Evolutionary conservation across 2,329 filamentous ascomycete species (phyloP), one percentile per base, ranked within the genome.

Genomic region (Metarhizium sp.): DNA sequence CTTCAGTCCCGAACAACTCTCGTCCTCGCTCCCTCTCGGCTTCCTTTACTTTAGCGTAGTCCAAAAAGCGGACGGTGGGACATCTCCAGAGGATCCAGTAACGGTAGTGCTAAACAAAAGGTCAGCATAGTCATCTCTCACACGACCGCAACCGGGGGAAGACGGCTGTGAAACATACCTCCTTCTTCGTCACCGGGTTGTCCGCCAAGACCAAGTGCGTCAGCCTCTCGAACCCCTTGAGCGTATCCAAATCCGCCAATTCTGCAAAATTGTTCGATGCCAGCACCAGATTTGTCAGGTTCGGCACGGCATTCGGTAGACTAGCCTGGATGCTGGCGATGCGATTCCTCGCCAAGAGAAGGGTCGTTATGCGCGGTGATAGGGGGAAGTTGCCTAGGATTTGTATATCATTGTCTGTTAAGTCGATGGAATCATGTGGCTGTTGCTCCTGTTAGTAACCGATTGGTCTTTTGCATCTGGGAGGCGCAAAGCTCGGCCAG

Each of bases 341-440:
- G 63, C 94, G 87, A 74, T 99, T 99, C 61, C 91, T 86, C 54
- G 91, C 91, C 54, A 96, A 82, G 50, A 99, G 84, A 46, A 99
- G 82, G 20, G 90, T 95, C 63, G 84, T 88, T 65, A 97, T 79
- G 63, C 94, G 88, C 49, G 90, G 92, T 55, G 88, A 92, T 52
- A 95, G 84, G 3, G 94, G 94, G 70, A 99, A 96, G 75, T 96
- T 96, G 61, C 86, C 87, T 60, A 99, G 82, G 51, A 87, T 78
- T 64, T 89, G 84, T 67, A 99, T 92, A 73, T 96, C 92, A 73
- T 99, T 99, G 78, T 99, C 94, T 72, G 94, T 97, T 66, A 99
- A 86, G 76, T 99, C 94, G 78, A 99, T 95, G 62, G 90, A 86
- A 77, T 97, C 94, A 81, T 95, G 91, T 65, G 92, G 90, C 90